A percentile compares a stretch with the other conserved stretches of the same genome.
phyloP scores from a whole-genome alignment of 2,329 filamentous ascomycete species.

The Nigrospora sphaerica region DNA sequence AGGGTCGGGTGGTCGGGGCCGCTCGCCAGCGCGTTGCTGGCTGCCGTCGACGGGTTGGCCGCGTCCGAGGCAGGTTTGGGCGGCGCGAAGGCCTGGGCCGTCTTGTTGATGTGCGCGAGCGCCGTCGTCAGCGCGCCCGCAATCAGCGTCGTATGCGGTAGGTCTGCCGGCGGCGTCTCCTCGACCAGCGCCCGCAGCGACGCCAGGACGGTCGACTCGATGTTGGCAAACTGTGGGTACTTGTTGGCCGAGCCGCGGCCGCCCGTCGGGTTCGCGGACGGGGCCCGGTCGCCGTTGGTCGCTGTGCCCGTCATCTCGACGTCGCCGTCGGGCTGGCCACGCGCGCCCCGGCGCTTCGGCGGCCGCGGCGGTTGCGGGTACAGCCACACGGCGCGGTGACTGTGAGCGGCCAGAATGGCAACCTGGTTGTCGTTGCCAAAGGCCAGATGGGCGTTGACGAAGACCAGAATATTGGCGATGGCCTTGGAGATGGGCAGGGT shows the following conservation, averaged over 20 bases:
- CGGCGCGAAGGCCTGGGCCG: slow-evolving; percentile 56
- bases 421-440: slow-evolving; percentile 92
- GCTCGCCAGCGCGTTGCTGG: slow-evolving; percentile 19
- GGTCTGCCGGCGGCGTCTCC: slow-evolving; percentile 59
- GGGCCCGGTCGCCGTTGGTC: slow-evolving; percentile 18
- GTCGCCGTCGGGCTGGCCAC: slow-evolving; percentile 37
- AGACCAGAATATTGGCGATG: slow-evolving; percentile 84
- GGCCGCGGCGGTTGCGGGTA: slow-evolving; percentile 55
- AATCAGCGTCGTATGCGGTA: slow-evolving; percentile 76
- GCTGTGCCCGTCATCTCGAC: slow-evolving; percentile 48
- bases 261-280: slow-evolving; percentile 1
- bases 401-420: slow-evolving; percentile 84
- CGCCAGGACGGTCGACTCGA: slow-evolving; percentile 72
- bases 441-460: slow-evolving; percentile 92
- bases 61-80: slow-evolving; percentile 37
- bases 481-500: slow-evolving; percentile 76
- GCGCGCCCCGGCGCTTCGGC: slow-evolving; percentile 9
- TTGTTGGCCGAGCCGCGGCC: slow-evolving; percentile 63
- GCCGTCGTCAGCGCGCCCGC: slow-evolving; percentile 87
- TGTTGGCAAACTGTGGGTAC: slow-evolving; percentile 82
- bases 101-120: slow-evolving; percentile 84
- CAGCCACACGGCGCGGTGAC: slow-evolving; percentile 79
- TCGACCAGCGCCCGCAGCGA: slow-evolving; percentile 69
- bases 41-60: slow-evolving; percentile 7
- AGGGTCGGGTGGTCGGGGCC: slow-evolving; percentile 39